A percentile compares a stretch with the other conserved stretches of the same genome.
phyloP scores from a whole-genome alignment of 345 rosid species.

The Brassica rapa region DNA sequence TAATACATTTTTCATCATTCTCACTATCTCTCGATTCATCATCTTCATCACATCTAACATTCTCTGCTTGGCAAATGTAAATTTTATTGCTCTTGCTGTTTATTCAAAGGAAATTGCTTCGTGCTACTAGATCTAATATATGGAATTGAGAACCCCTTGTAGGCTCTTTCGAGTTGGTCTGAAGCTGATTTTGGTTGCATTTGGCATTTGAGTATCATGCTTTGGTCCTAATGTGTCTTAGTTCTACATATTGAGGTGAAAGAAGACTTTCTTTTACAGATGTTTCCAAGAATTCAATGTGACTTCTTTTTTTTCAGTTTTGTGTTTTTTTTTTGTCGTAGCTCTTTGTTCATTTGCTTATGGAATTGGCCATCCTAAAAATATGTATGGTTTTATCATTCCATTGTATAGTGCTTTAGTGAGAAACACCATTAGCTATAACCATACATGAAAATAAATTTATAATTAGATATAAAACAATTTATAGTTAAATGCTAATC shows the following conservation, averaged over 20 bases:
- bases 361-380: neutral
- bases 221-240: neutral
- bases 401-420: neutral
- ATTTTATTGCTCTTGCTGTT: neutral
- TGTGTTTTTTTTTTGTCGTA: neutral
- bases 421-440: neutral
- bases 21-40: too few species aligned
- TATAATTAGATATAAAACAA: too few species aligned
- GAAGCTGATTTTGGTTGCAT: neutral
- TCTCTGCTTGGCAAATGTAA: constrained; percentile 92
- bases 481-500: too few species aligned
- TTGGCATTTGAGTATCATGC: neutral
- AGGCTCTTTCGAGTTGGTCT: neutral
- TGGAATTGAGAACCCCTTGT: neutral
- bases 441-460: neutral
- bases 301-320: neutral
- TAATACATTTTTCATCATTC: too few species aligned
- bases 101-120: neutral
- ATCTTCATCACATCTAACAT: too few species aligned
- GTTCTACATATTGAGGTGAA: neutral
- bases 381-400: neutral
- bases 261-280: neutral
- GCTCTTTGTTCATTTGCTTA: neutral
- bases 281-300: neutral
- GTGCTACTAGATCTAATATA: constrained; percentile 28